These are phyloP conservation scores for Yarrowia divulgata DNA, from an alignment of 805 yeast species.

Conservation along the genomic window DNA sequence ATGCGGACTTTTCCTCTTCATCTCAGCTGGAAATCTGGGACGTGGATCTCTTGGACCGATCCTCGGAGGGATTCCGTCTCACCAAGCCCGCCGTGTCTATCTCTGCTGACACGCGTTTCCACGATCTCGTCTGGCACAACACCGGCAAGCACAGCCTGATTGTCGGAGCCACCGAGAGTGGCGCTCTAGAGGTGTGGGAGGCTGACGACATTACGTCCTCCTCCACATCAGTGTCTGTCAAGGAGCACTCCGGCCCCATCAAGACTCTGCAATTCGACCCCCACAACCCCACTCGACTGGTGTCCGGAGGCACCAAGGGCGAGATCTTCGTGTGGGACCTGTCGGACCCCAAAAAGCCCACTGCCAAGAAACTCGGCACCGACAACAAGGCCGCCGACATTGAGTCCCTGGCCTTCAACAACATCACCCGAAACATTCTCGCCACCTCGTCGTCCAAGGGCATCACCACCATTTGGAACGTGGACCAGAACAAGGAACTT, in stretches of 20 bases:
- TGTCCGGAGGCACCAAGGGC: slow-evolving; percentile 87
- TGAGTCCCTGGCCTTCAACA: slow-evolving; percentile 87
- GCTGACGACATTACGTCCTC: slow-evolving; percentile 58
- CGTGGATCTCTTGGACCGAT: slow-evolving; percentile 53
- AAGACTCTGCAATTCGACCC: slow-evolving; percentile 80
- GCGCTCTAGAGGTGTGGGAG: slow-evolving; percentile 80
- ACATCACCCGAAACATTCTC: slow-evolving; percentile 79
- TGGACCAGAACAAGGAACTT: slow-evolving; percentile 85
- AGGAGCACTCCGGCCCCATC: slow-evolving; percentile 73
- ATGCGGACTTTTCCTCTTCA: slow-evolving; percentile 79
- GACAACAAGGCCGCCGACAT: slow-evolving; percentile 62
- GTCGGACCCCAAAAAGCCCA: slow-evolving; percentile 61
- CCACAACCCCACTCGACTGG: slow-evolving; percentile 71
- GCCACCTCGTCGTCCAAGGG: slow-evolving; percentile 90
- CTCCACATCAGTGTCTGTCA: slow-evolving; percentile 57
- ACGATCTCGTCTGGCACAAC: slow-evolving; percentile 84
- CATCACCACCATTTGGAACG: slow-evolving; percentile 92
- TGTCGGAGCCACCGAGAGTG: slow-evolving; percentile 91
- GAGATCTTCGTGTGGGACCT: slow-evolving; percentile 93
- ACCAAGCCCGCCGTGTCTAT: slow-evolving; percentile 56
- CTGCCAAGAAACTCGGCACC: slow-evolving; percentile 64
- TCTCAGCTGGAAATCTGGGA: slow-evolving; percentile 84
- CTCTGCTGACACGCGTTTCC: slow-evolving; percentile 66
- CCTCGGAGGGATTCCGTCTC: slow-evolving; percentile 46
- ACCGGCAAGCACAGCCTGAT: slow-evolving; percentile 61